phyloP scores from a whole-genome alignment of 2,329 filamentous ascomycete species.

The Colletotrichum sp. region DNA sequence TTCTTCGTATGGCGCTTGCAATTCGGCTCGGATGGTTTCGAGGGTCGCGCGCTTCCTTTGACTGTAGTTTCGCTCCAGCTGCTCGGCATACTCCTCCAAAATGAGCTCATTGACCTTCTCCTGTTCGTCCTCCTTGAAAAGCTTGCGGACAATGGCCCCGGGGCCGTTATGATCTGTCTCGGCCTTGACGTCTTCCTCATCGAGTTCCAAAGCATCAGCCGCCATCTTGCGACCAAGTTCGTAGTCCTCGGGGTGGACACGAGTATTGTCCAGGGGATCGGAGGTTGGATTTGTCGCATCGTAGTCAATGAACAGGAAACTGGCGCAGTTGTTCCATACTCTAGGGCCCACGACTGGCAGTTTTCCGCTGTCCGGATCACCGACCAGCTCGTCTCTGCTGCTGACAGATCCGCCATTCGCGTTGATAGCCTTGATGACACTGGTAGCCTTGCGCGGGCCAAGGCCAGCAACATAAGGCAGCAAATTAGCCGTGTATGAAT shows the following conservation, averaged over 20 bases:
- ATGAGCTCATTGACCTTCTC: slow-evolving; percentile 97
- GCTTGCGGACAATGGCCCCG: slow-evolving; percentile 88
- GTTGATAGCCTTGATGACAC: slow-evolving; percentile 76
- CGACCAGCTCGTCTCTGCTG: slow-evolving; percentile 86
- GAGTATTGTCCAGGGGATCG: slow-evolving; percentile 94
- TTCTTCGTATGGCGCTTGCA: slow-evolving; percentile 94
- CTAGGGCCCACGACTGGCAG: slow-evolving; percentile 83
- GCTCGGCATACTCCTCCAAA: slow-evolving; percentile 94
- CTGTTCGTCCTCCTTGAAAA: slow-evolving; percentile 93
- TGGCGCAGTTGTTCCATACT: slow-evolving; percentile 96
- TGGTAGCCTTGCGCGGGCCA: slow-evolving; percentile 90
- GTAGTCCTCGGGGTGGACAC: slow-evolving; percentile 98
- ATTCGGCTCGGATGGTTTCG: slow-evolving; percentile 92
- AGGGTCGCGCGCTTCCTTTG: slow-evolving; percentile 95
- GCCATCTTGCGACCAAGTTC: slow-evolving; percentile 98
- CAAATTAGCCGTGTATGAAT: slow-evolving; percentile 83
- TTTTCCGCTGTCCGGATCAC: slow-evolving; percentile 81
- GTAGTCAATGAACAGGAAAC: slow-evolving; percentile 90
- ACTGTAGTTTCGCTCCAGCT: slow-evolving; percentile 90
- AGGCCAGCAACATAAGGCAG: slow-evolving; percentile 91
- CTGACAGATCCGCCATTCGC: slow-evolving; percentile 86
- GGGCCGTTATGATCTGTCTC: slow-evolving; percentile 90
- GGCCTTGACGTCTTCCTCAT: slow-evolving; percentile 97
- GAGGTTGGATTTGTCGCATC: slow-evolving; percentile 82
- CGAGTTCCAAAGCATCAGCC: slow-evolving; percentile 92